Evolutionary conservation across 192 early-diverging fungal species (phyloP).

Genomic region (Mortierella claussenii): DNA sequence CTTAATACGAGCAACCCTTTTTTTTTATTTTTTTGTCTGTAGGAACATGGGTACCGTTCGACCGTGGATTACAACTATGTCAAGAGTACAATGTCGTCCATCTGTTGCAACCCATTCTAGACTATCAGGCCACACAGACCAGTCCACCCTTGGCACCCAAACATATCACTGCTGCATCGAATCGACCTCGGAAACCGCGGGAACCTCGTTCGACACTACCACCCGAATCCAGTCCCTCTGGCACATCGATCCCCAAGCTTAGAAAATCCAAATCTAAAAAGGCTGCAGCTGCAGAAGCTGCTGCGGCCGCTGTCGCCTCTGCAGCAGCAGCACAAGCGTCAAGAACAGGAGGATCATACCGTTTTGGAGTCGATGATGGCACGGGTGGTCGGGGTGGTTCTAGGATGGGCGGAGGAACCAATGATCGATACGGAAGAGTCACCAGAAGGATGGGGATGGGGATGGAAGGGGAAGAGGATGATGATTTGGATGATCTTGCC

Average conservation of each 20-base stretch:
- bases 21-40: neutral
- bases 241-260: constrained; percentile 17
- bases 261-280: constrained; percentile 14
- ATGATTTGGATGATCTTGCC: constrained; percentile 12
- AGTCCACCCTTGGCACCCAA: constrained; percentile 67
- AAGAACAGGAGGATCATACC: neutral
- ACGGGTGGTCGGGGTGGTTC: neutral
- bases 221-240: constrained; percentile 28
- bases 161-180: constrained; percentile 64
- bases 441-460: neutral
- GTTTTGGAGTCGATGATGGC: neutral
- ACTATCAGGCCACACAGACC: constrained; percentile 73
- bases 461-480: constrained; percentile 11
- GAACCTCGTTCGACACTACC: constrained; percentile 30
- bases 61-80: constrained; percentile 82
- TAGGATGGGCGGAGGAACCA: constrained; percentile 1
- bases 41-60: constrained; percentile 87
- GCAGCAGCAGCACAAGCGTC: neutral
- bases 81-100: constrained; percentile 79
- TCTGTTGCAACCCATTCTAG: constrained; percentile 80
- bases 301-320: neutral
- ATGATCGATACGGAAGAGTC: no score
- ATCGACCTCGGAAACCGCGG: constrained; percentile 59
- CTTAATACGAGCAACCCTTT: neutral
- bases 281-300: neutral